Evolutionary conservation across 1,284 basidiomycete species (phyloP).

Genomic region (Phellinidium pouzarii): DNA sequence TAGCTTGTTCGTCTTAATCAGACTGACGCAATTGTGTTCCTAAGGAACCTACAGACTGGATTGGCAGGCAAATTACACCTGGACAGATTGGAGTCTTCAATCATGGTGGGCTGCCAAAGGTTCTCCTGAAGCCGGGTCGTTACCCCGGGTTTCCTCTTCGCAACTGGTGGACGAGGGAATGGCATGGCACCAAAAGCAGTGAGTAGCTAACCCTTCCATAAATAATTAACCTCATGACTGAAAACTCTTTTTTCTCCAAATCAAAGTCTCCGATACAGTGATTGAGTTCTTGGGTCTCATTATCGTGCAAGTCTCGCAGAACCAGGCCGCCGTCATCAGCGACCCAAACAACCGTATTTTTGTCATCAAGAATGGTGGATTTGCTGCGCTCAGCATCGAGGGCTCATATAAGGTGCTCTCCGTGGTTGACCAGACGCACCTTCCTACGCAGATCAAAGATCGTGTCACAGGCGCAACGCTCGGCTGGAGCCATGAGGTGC

Average conservation of each 20-base stretch:
- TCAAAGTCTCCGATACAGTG: slow-evolving; percentile 71
- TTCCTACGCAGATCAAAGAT: slow-evolving; percentile 54
- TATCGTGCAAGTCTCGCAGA: slow-evolving; percentile 75
- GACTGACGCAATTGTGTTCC: slow-evolving; percentile 5
- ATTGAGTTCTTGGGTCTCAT: slow-evolving; percentile 72
- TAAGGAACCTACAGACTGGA: slow-evolving; percentile 57
- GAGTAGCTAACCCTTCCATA: slow-evolving; percentile 25
- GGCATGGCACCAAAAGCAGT: slow-evolving; percentile 62
- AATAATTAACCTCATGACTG: neutral
- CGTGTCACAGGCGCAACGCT: slow-evolving; percentile 50
- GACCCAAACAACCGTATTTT: slow-evolving; percentile 78
- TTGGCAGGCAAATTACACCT: slow-evolving; percentile 59
- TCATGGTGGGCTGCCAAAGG: slow-evolving; percentile 71
- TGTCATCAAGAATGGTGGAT: slow-evolving; percentile 70
- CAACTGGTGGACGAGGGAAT: slow-evolving; percentile 76
- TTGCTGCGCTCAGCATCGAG: slow-evolving; percentile 68
- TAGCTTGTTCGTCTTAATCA: slow-evolving; percentile 11
- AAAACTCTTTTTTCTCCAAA: neutral
- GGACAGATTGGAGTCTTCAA: slow-evolving; percentile 65
- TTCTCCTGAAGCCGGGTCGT: slow-evolving; percentile 62
- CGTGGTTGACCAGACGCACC: slow-evolving; percentile 75
- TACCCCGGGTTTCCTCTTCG: slow-evolving; percentile 69
- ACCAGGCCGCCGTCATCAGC: slow-evolving; percentile 70
- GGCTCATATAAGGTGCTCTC: slow-evolving; percentile 71
- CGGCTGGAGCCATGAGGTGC: slow-evolving; percentile 67